Base-by-base conservation (phyloP, 2,329 filamentous ascomycete species). In the Hyphodiscus sp. region DNA sequence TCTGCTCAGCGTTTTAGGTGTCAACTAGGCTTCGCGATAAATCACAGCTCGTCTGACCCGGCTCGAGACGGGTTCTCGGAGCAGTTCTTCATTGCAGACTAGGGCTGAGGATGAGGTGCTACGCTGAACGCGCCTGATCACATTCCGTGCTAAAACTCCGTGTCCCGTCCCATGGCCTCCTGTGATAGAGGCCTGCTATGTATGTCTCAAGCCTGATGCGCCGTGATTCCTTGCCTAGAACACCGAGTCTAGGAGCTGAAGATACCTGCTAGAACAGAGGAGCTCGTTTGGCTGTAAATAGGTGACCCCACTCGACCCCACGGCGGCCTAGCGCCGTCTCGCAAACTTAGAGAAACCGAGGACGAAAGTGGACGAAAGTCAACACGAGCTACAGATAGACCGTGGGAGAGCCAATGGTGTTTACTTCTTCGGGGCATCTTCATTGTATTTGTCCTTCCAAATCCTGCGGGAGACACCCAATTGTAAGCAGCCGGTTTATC, bases 371-470 rank as follows among this genome's bases (percentile, higher is more conserved):
- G 30, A 46, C 49, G 20, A 23, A 47, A 19, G 13, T 7, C 43
- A 49, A 44, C 5, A 16, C 42, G 19, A 26, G 20, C 49, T 26
- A 3, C 23, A 26, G 8, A 8, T 8, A 8, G 23, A 26, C 23
- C 23, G 23, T 3, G 23, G 8, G 8, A 26, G 19, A 30, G 44
- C 41, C 47, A 45, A 49, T 52, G 23, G 8, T 26, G 23, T 50
- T 58, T 50, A 63, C 50, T 61, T 63, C 58, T 62, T 63, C 23
- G 59, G 54, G 51, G 48, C 33, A 53, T 56, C 45, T n/a, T 57
- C 50, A 64, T 80, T 80, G 74, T 97, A 96, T 74, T 97, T 97
- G 58, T 95, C 91, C 71, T 97, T 97, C 90, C 92, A 96, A 68
- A 97, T 96, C 91, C 73, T 73, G 53, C 50, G 48, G 19, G 45